phyloP scores from a whole-genome alignment of 2,329 filamentous ascomycete genomes.

The Phialophora chinensis region DNA sequence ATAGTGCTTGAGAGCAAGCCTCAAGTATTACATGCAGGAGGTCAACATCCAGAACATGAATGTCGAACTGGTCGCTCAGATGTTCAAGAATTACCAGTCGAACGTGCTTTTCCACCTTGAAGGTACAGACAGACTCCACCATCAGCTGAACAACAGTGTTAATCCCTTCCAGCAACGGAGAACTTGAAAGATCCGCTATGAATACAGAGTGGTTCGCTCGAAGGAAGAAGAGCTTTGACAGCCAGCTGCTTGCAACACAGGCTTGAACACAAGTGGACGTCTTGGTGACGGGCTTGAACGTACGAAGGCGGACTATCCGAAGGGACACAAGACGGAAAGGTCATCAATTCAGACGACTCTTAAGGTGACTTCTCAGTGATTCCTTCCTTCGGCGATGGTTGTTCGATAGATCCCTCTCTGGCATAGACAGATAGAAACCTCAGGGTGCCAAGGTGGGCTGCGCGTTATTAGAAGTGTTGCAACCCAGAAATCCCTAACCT shows the following conservation, averaged over 20 bases:
- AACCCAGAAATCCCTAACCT: not conserved
- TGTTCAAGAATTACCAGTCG: slow-evolving; percentile 99
- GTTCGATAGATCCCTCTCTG: not conserved
- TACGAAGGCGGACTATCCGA: not conserved
- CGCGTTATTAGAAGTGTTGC: not conserved
- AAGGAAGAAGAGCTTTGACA: not conserved
- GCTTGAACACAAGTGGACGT: not conserved
- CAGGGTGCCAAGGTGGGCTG: not conserved
- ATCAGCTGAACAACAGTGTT: not conserved
- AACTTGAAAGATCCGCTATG: slow-evolving; percentile 78
- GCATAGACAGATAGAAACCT: not conserved
- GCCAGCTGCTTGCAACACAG: not conserved
- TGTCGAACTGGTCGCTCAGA: slow-evolving; percentile 94
- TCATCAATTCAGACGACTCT: not conserved
- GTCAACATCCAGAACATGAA: slow-evolving; percentile 99
- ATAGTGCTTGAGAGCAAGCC: not conserved
- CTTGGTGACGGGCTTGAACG: not conserved
- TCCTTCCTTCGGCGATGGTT: not conserved
- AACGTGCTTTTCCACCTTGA: slow-evolving; percentile 97
- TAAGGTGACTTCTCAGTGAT: not conserved
- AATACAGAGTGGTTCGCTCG: slow-evolving; percentile 34
- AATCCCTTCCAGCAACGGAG: slow-evolving; percentile 69
- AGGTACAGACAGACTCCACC: slow-evolving; percentile 63
- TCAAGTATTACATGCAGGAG: slow-evolving; percentile 63
- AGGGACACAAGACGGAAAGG: not conserved